Conservation (phyloP, 805 yeast genomes). For the Priceomyces medius region DNA sequence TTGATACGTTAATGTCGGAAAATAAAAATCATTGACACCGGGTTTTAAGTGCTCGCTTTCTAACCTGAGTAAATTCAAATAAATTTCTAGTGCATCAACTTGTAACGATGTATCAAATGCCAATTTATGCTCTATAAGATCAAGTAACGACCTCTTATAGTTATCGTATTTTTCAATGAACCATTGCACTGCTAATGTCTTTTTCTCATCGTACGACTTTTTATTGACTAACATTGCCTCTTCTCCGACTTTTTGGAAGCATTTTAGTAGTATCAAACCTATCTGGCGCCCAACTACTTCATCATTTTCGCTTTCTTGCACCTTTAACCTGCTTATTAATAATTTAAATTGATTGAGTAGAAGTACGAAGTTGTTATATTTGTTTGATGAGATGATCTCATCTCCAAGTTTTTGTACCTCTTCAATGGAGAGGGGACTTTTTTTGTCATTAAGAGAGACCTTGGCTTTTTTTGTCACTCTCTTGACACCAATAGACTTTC, state of each 20-base stretch:
- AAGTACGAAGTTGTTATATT: constrained; percentile 54
- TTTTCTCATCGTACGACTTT: constrained; percentile 42
- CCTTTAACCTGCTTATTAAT: constrained; percentile 16
- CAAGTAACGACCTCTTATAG: constrained; percentile 47
- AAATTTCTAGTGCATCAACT: constrained; percentile 52
- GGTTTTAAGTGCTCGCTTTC: constrained; percentile 59
- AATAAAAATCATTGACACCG: constrained; percentile 52
- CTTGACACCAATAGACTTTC: constrained; percentile 14
- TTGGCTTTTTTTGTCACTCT: constrained; percentile 3
- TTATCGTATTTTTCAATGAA: constrained; percentile 54
- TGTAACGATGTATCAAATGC: constrained; percentile 52
- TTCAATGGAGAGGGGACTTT: constrained; percentile 12
- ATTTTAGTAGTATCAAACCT: constrained; percentile 40
- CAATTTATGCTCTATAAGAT: constrained; percentile 37
- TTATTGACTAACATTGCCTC: constrained; percentile 38
- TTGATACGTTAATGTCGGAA: constrained; percentile 57
- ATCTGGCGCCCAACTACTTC: constrained; percentile 41
- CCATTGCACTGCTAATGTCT: constrained; percentile 59
- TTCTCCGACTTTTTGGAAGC: constrained; percentile 50
- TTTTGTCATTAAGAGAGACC: neutral
- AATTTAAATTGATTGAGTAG: constrained; percentile 42
- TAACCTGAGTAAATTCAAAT: constrained; percentile 52
- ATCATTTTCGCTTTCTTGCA: constrained; percentile 18
- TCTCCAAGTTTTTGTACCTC: constrained; percentile 23
- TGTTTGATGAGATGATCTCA: constrained; percentile 40